Percentiles rank a stretch among this genome's conserved stretches.
phyloP scores from a whole-genome alignment of 805 yeast species.

The Allodekkera sacchari region DNA sequence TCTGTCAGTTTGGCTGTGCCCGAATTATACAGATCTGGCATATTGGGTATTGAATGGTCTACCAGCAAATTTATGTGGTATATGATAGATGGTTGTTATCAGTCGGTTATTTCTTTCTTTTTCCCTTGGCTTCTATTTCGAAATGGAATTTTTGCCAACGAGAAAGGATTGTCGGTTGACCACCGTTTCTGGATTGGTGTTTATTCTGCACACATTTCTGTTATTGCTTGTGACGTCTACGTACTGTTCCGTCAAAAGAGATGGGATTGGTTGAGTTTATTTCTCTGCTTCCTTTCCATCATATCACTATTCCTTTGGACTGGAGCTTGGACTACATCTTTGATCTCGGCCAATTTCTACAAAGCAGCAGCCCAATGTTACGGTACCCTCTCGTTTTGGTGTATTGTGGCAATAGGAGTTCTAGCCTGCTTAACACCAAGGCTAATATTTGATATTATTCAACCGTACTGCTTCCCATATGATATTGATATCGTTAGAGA shows the following conservation, averaged over 20 bases:
- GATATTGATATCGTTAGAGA: conserved; percentile 72
- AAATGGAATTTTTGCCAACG: conserved; percentile 32
- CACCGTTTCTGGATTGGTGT: conserved; percentile 70
- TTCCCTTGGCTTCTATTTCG: conserved; percentile 54
- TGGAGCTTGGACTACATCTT: conserved; percentile 61
- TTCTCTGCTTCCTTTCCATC: conserved; percentile 46
- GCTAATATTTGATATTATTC: conserved; percentile 40
- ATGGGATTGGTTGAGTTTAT: conserved; percentile 67
- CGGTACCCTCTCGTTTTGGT: conserved; percentile 62
- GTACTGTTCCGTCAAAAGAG: conserved; percentile 60
- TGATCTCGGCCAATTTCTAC: conserved; percentile 48
- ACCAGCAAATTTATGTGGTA: conserved; percentile 50
- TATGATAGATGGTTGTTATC: conserved; percentile 64
- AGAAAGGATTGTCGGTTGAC: conserved; percentile 46
- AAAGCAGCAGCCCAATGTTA: conserved; percentile 54
- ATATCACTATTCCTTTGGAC: conserved; percentile 65
- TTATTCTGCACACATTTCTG: conserved; percentile 50
- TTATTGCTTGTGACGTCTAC: conserved; percentile 56
- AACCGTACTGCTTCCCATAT: conserved; percentile 45
- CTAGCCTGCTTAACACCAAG: conserved; percentile 54
- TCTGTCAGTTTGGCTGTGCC: conserved; percentile 60
- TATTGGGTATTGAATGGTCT: conserved; percentile 55
- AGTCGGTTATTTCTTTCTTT: conserved; percentile 60
- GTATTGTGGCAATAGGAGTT: conserved; percentile 47
- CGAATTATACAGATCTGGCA: conserved; percentile 61